Base-by-base conservation (phyloP, 192 early-diverging fungal species). In the Lunasporangiospora selenospora region DNA sequence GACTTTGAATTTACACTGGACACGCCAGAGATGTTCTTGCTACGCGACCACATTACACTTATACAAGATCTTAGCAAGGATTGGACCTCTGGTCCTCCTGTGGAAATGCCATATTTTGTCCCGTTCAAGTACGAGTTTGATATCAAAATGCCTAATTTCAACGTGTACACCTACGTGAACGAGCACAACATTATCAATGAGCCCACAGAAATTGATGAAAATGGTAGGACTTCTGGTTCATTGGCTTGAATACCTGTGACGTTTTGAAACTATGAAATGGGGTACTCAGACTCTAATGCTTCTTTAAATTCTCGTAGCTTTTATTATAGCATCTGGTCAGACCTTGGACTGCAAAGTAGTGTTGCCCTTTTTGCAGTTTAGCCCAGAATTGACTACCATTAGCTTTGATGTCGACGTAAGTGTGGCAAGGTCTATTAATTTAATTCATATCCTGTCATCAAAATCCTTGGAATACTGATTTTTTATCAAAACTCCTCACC, bases 141-240 rank as follows among this genome's bases (percentile, higher is more conserved):
- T 18, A 52, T 89, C 12, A 51, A 64, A 4, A 50, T 90, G 15
- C 67, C 69, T 15, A 71, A 75, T n/a, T 78, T 83, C 32, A 62
- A 81, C 29, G 47, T 92, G 8, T 85, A 80, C 51, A 75, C 90
- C 4, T 92, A 85, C 65, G 81, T 86, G 18, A 94, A 94, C 62
- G 87, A 90, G 42, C 78, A 87, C 51, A 92, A 94, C 62, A 85
- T 94, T 8, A 90, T 93, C 53, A 82, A 89, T 59, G 77, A 86
- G 58, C 87, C 88, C 16, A 88, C 80, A 19, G 86, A 88, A 26
- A 61, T 80, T 9, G 83, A 87, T 31, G 90, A 93, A 40, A 93
- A 93, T 62, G 79, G 90, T 90, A 81, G 21, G 77, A 48, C 51
- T 31, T 63, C 26, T 15, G 38, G 7, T 43, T 67, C 12, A 39